Evolutionary conservation across 805 yeast species (phyloP).

Genomic region (Spathaspora boniae): DNA sequence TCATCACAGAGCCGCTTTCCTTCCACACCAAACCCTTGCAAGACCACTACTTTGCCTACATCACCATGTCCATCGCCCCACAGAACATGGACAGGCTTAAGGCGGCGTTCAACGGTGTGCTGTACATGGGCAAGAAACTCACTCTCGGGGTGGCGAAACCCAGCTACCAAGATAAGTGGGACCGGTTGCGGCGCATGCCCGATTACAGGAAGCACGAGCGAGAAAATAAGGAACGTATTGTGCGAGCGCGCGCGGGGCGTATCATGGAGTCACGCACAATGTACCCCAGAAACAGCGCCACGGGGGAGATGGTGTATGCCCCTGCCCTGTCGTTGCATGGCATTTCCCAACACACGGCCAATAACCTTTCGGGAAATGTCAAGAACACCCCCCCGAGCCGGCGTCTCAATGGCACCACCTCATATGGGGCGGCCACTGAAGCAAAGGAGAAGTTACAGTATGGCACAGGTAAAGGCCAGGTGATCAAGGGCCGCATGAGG

Average conservation of each 20-base stretch:
- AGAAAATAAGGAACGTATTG: constrained; percentile 28
- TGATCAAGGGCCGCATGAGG: constrained; percentile 61
- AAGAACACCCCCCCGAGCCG: constrained; percentile 31
- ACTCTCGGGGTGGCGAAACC: constrained; percentile 62
- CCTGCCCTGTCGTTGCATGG: constrained; percentile 21
- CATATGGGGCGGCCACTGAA: constrained; percentile 32
- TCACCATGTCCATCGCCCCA: constrained; percentile 53
- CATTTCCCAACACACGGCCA: constrained; percentile 32
- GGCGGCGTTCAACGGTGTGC: constrained; percentile 62
- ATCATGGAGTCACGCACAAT: constrained; percentile 40
- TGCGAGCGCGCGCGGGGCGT: constrained; percentile 32
- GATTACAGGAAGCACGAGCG: constrained; percentile 35
- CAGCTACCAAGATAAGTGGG: constrained; percentile 30
- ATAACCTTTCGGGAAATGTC: constrained; percentile 30
- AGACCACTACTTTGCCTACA: constrained; percentile 61
- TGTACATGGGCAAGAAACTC: constrained; percentile 70
- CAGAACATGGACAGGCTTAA: constrained; percentile 48
- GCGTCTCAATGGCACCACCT: constrained; percentile 27
- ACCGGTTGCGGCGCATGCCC: constrained; percentile 9
- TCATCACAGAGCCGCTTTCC: constrained; percentile 43
- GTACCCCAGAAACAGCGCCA: constrained; percentile 19
- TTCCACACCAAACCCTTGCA: constrained; percentile 52
- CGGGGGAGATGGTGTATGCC: constrained; percentile 15
- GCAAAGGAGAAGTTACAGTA: constrained; percentile 17
- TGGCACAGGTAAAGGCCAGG: constrained; percentile 34